These are phyloP conservation scores for Filosporella fistucella DNA, from an alignment of 495 filamentous ascomycete genomes.

Conservation along the genomic window DNA sequence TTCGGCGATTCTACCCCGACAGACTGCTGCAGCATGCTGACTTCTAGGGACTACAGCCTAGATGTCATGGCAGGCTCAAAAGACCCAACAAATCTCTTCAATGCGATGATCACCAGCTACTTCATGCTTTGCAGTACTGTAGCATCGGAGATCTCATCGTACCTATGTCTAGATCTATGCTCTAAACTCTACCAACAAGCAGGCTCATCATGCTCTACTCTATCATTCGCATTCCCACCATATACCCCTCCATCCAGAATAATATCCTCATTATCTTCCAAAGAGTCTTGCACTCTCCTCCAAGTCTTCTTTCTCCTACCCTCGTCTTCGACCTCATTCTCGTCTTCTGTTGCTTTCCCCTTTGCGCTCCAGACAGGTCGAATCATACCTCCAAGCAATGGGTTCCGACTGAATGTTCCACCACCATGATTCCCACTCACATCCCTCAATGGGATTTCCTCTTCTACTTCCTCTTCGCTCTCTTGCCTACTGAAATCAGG, in stretches of 20 bases:
- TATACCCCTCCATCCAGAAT: constrained; percentile 82
- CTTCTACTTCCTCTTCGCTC: constrained; percentile 29
- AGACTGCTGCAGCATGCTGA: too few species aligned
- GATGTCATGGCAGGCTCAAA: too few species aligned
- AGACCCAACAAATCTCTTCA: too few species aligned
- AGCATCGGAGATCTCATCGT: too few species aligned
- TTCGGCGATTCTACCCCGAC: too few species aligned
- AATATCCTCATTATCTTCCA: constrained; percentile 85
- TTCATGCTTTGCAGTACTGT: too few species aligned
- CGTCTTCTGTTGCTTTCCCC: constrained; percentile 16
- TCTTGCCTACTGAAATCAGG: constrained; percentile 44
- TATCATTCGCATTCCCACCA: constrained; percentile 35
- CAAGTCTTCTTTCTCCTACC: constrained; percentile 55
- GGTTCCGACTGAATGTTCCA: constrained; percentile 78
- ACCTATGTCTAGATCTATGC: too few species aligned
- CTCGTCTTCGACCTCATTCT: constrained; percentile 23
- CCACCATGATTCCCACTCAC: constrained; percentile 33
- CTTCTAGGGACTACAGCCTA: too few species aligned
- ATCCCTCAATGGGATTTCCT: constrained; percentile 20
- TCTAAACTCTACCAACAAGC: constrained; percentile 39
- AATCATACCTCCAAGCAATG: constrained; percentile 73
- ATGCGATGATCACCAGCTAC: too few species aligned
- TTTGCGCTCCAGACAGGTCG: constrained; percentile 63
- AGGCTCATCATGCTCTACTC: constrained; percentile 39
- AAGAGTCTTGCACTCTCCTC: constrained; percentile 89